Percentiles rank a stretch among this genome's conserved stretches.
These are phyloP conservation scores for Aspergillus steynii DNA, from an alignment of 495 filamentous ascomycete genomes.

Conservation along the genomic window DNA sequence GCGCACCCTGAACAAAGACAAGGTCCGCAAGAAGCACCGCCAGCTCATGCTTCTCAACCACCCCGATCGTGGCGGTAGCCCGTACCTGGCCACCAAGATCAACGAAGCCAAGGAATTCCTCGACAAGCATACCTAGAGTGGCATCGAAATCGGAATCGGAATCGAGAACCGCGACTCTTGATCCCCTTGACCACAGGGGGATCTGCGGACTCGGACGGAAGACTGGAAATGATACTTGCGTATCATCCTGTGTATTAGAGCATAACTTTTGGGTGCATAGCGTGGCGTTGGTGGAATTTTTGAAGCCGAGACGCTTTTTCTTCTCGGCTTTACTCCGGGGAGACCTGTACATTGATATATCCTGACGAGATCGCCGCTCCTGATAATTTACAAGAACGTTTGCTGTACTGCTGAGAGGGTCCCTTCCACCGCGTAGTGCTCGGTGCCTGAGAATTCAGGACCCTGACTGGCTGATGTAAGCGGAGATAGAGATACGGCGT, in stretches of 20 bases:
- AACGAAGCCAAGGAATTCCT: slow-evolving; percentile 97
- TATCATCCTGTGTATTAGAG: slow-evolving; percentile 22
- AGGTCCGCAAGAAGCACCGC: slow-evolving; percentile 92
- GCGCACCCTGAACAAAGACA: slow-evolving; percentile 80
- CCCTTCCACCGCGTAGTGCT: too few species aligned
- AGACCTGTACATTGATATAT: slow-evolving; percentile 34
- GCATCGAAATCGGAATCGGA: neutral
- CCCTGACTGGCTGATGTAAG: neutral
- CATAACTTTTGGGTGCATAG: slow-evolving; percentile 43
- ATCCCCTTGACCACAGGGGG: neutral
- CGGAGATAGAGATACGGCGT: neutral
- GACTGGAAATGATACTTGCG: slow-evolving; percentile 2
- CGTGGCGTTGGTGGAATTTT: slow-evolving; percentile 47
- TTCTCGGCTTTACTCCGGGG: slow-evolving; percentile 23
- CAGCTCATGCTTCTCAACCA: slow-evolving; percentile 98
- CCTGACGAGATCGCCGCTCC: slow-evolving; percentile 46
- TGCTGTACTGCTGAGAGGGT: neutral
- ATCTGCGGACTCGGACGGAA: neutral
- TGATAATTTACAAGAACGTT: slow-evolving; percentile 15
- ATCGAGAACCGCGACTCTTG: neutral
- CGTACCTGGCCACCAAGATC: slow-evolving; percentile 94
- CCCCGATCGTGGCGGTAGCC: slow-evolving; percentile 94
- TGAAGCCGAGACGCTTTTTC: slow-evolving; percentile 28
- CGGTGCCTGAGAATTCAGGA: too few species aligned
- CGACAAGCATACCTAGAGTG: slow-evolving; percentile 62